phyloP scores from a whole-genome alignment of 2,329 filamentous ascomycete species.

The Colletotrichum viniferum region DNA sequence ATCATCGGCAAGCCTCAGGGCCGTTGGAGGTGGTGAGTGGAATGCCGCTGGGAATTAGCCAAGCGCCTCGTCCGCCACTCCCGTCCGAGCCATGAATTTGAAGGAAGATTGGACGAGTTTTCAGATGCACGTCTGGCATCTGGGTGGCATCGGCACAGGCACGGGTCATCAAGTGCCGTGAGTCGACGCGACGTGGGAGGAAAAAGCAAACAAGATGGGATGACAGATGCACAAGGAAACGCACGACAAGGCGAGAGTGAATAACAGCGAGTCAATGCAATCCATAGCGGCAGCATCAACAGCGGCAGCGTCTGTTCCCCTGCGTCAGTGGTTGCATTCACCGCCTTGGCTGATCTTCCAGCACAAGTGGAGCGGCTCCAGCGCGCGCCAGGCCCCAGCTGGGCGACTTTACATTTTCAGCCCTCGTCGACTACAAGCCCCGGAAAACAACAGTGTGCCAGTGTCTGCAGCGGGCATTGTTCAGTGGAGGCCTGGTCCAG shows the following conservation, averaged over 20 bases:
- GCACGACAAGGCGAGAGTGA: background rate
- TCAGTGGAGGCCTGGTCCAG: background rate
- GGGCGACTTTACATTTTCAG: background rate
- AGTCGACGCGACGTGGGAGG: background rate
- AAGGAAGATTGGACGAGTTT: background rate
- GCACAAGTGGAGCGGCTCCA: conserved; percentile 10
- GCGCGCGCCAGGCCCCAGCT: background rate
- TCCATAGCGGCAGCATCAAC: background rate
- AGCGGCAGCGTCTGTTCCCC: background rate
- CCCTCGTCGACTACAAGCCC: background rate
- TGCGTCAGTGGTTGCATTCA: background rate
- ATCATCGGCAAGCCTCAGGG: background rate
- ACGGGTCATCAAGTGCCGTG: background rate
- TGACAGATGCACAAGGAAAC: background rate
- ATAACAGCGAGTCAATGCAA: background rate
- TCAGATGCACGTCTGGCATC: background rate
- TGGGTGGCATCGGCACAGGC: background rate
- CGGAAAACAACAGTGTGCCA: conserved; percentile 16
- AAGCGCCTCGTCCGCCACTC: background rate
- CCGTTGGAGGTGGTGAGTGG: background rate
- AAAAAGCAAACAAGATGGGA: background rate
- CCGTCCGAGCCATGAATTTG: background rate
- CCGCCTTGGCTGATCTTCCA: background rate
- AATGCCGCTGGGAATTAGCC: background rate
- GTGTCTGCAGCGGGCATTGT: background rate